phyloP scores from a whole-genome alignment of 257 asterid species.

The Nicotiana tomentosiformis region DNA sequence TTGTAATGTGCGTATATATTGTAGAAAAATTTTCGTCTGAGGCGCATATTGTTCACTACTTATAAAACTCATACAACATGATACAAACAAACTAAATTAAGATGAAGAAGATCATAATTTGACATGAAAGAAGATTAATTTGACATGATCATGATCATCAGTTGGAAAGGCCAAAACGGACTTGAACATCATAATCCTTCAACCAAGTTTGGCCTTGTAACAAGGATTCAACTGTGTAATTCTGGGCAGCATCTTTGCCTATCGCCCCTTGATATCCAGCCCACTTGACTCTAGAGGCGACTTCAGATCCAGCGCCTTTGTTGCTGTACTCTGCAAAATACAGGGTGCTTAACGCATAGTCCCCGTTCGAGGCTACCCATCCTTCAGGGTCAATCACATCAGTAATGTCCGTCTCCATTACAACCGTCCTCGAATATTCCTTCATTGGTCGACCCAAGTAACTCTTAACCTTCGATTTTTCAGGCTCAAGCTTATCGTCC shows the following conservation, averaged over 20 bases:
- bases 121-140: slow-evolving; percentile 4
- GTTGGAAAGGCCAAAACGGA: slow-evolving; percentile 47
- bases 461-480: slow-evolving; percentile 49
- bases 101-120: neutral
- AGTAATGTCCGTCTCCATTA: slow-evolving; percentile 71
- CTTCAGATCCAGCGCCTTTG: slow-evolving; percentile 53
- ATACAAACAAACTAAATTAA: neutral
- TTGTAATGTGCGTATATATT: neutral
- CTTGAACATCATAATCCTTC: slow-evolving; percentile 29
- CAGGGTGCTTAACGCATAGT: slow-evolving; percentile 47
- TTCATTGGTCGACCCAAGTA: slow-evolving; percentile 80
- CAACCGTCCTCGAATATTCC: slow-evolving; percentile 56
- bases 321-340: slow-evolving; percentile 59
- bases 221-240: slow-evolving; percentile 52
- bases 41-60: neutral
- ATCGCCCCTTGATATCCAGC: slow-evolving; percentile 37
- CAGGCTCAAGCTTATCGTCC: slow-evolving; percentile 38
- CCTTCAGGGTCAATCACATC: slow-evolving; percentile 62
- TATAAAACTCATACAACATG: neutral
- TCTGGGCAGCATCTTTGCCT: slow-evolving; percentile 45
- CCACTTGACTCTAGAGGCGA: slow-evolving; percentile 56
- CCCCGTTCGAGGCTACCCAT: slow-evolving; percentile 59
- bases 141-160: slow-evolving; percentile 13
- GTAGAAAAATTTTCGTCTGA: neutral
- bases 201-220: slow-evolving; percentile 60